phyloP scores from a whole-genome alignment of 1,284 basidiomycete species.

The Pulveroboletus ridleyi region DNA sequence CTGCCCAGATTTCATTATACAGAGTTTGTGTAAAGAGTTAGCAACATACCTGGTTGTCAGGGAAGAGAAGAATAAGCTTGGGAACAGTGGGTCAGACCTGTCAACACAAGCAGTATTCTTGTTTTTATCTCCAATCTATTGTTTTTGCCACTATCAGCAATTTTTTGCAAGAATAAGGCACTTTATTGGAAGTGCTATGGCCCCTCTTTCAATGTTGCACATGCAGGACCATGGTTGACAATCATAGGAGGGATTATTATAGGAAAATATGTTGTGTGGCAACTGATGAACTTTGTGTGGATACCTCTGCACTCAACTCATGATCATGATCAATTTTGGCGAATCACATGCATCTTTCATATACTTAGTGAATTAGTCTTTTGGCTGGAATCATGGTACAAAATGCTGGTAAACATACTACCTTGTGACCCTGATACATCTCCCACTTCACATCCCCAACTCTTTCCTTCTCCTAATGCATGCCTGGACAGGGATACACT shows the following conservation, averaged over 20 bases:
- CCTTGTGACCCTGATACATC: not conserved
- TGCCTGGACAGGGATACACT: not conserved
- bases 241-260: slow-evolving; percentile 24
- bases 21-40: no score
- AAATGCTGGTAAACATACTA: not conserved
- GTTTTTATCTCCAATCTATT: no score
- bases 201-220: slow-evolving; percentile 18
- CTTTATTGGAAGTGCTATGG: slow-evolving; percentile 8
- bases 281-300: slow-evolving; percentile 30
- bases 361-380: slow-evolving; percentile 21
- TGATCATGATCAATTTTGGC: slow-evolving; percentile 12
- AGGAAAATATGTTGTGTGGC: slow-evolving; percentile 16
- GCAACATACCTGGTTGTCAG: slow-evolving; percentile 12
- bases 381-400: slow-evolving; percentile 21
- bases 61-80: slow-evolving; percentile 19
- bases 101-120: slow-evolving; percentile 20
- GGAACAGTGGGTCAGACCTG: slow-evolving; percentile 17
- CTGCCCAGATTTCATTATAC: not conserved
- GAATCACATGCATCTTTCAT: slow-evolving; percentile 18
- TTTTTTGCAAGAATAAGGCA: not conserved
- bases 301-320: slow-evolving; percentile 16
- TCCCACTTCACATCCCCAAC: slow-evolving; percentile 10
- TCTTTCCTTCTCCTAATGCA: slow-evolving; percentile 24
- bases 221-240: slow-evolving; percentile 19
- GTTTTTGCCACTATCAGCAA: no score